Conservation (phyloP, 2,329 filamentous ascomycete genomes). For the Aspergillus ibericus region DNA sequence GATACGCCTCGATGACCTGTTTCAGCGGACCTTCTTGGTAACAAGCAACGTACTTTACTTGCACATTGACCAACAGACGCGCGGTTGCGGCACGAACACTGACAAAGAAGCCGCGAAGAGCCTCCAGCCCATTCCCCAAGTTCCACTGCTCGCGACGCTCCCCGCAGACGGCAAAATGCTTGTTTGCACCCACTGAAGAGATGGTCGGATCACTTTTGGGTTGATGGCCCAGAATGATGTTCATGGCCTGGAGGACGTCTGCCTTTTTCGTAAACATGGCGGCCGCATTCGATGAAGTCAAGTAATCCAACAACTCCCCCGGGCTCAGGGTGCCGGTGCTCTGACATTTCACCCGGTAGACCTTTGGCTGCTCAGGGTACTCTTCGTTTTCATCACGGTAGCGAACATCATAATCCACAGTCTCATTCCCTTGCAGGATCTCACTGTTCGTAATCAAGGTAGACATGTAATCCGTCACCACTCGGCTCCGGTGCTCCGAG, state of each 20-base stretch:
- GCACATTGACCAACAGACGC: constrained; percentile 62
- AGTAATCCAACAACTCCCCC: constrained; percentile 47
- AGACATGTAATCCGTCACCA: constrained; percentile 44
- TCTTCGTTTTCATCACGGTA: constrained; percentile 41
- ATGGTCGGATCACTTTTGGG: constrained; percentile 45
- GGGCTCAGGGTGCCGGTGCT: constrained; percentile 37
- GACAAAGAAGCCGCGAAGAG: constrained; percentile 62
- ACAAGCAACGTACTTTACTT: constrained; percentile 61
- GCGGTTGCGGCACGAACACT: constrained; percentile 61
- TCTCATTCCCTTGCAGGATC: constrained; percentile 20
- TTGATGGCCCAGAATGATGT: constrained; percentile 54
- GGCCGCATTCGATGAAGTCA: constrained; percentile 37
- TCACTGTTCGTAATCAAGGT: constrained; percentile 37
- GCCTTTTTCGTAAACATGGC: constrained; percentile 46
- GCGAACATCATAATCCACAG: constrained; percentile 26
- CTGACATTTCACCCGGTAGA: constrained; percentile 38
- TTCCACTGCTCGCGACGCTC: constrained; percentile 34
- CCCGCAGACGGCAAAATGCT: constrained; percentile 49
- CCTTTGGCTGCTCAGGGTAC: constrained; percentile 30
- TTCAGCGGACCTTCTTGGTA: constrained; percentile 51
- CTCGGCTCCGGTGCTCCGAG: constrained; percentile 21
- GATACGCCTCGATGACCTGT: constrained; percentile 37
- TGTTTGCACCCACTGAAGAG: constrained; percentile 54
- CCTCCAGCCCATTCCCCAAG: constrained; percentile 55
- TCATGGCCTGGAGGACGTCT: constrained; percentile 58